phyloP scores from a whole-genome alignment of 2,329 filamentous ascomycete genomes.

The Aureobasidium subglaciale region DNA sequence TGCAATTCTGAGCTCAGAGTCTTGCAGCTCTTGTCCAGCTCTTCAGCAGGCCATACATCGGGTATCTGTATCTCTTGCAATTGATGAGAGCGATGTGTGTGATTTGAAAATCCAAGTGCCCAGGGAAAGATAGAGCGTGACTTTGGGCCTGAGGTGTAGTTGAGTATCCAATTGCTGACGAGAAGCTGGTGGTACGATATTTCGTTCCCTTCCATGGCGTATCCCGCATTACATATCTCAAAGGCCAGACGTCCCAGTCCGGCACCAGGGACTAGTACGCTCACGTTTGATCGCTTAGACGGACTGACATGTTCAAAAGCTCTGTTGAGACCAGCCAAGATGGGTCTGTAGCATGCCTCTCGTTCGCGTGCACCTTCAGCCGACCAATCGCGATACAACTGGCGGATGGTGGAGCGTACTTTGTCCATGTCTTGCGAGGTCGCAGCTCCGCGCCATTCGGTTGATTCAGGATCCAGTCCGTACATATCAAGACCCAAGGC shows the following conservation, averaged over 20 bases:
- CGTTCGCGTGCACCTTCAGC: conserved; percentile 67
- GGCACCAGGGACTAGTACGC: conserved; percentile 78
- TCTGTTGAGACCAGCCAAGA: conserved; percentile 57
- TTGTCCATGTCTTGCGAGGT: conserved; percentile 77
- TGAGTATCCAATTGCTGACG: conserved; percentile 69
- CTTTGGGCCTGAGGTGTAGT: conserved; percentile 52
- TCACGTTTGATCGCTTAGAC: conserved; percentile 32
- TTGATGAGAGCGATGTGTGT: conserved; percentile 65
- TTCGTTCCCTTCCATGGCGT: conserved; percentile 75
- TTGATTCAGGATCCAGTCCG: conserved; percentile 39
- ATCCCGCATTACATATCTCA: conserved; percentile 70
- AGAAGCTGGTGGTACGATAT: conserved; percentile 97
- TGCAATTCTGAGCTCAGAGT: conserved; percentile 24
- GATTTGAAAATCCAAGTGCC: conserved; percentile 82
- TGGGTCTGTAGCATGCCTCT: conserved; percentile 66
- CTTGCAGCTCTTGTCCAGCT: conserved; percentile 27
- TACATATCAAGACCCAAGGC: conserved; percentile 63
- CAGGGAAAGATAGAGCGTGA: conserved; percentile 77
- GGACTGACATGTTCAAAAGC: conserved; percentile 33
- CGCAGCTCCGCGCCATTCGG: conserved; percentile 62
- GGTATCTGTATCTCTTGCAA: conserved; percentile 67
- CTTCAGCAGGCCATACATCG: conserved; percentile 52
- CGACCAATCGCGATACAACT: conserved; percentile 95
- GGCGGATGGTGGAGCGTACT: conserved; percentile 81
- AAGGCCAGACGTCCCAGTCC: conserved; percentile 85